Percentiles rank a stretch among this genome's conserved stretches.
These are phyloP conservation scores for Cymodocea nodosa DNA, from an alignment of 116 monocot genomes.

Conservation along the genomic window DNA sequence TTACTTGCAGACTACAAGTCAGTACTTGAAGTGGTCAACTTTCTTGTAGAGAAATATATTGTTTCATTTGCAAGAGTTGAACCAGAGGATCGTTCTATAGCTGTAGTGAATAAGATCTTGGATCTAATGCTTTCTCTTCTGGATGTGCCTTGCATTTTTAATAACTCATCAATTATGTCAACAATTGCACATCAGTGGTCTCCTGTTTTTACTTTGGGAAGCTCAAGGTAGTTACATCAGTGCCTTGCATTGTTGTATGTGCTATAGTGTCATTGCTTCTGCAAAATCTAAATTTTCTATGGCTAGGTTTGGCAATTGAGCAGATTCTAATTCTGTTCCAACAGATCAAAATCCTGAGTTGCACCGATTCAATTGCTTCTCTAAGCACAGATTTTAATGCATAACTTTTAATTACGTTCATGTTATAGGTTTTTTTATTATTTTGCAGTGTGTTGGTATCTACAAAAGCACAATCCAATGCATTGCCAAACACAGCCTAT, in stretches of 20 bases:
- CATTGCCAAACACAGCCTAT: not conserved
- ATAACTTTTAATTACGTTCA: no score
- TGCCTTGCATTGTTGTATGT: not conserved
- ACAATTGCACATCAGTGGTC: slow-evolving; percentile 25
- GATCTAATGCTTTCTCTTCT: slow-evolving; percentile 57
- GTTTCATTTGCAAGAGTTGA: slow-evolving; percentile 12
- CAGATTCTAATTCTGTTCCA: no score
- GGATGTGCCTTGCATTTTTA: slow-evolving; percentile 30
- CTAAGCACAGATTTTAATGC: no score
- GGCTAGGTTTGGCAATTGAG: no score
- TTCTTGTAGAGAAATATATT: slow-evolving; percentile 42
- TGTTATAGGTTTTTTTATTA: no score
- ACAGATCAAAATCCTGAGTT: no score
- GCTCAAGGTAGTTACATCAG: slow-evolving; percentile 33
- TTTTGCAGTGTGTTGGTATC: no score
- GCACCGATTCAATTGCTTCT: no score
- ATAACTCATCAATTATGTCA: slow-evolving; percentile 21
- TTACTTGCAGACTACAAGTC: slow-evolving; percentile 28
- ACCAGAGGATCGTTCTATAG: slow-evolving; percentile 17
- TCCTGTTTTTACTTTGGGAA: slow-evolving; percentile 52
- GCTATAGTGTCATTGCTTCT: not conserved
- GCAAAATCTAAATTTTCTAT: not conserved
- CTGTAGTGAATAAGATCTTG: slow-evolving; percentile 35
- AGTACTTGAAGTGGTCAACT: slow-evolving; percentile 35
- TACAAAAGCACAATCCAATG: no score